Base-by-base conservation (phyloP, 768 basidiomycete genomes). In the Piloderma croceum region DNA sequence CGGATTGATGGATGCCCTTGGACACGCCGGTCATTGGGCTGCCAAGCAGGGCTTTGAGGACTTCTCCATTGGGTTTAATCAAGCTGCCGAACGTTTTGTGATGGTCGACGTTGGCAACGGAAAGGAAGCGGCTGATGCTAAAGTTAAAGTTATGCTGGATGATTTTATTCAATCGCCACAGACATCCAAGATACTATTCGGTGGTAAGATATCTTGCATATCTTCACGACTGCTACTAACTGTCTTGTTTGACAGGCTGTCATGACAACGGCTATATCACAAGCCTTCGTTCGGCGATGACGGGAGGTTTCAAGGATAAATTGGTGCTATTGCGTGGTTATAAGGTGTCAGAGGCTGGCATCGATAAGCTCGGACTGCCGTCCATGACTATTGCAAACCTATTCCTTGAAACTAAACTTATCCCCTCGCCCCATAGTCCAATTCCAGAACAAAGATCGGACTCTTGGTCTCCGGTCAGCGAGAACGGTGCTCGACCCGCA, bases 81-180 rank as follows among this genome's bases (percentile, higher is more conserved):
- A 81, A 58, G 78, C 82, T 10, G 64, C 74, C 11, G 76, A 77
- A 43, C 71, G 79, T 31, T 85, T 84, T 55, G 59, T 74, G 38
- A 76, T 86, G 62, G 69, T 82, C 23, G 83, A 86, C 58, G 81
- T 81, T 37, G 83, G 83, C 35, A 65, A 63, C 44, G 76, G 69
- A 36, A 86, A 86, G 61, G 83, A 86, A 66, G 80, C 77, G 3
- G 83, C 81, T 22, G 83, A 86, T 57, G 71, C 77, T 32, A 86
- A 86, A 61, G 74, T 86, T 54, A 83, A 81, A 70, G n/a, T n/a
- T n/a, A n/a, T n/a, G n/a, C n/a, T n/a, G n/a, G n/a, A n/a, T n/a
- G n/a, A n/a, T n/a, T n/a, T n/a, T n/a, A n/a, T n/a, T n/a, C n/a
- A n/a, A n/a, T n/a, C n/a, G n/a, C n/a, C n/a, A n/a, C n/a, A n/a